phyloP scores from a whole-genome alignment of 2,329 filamentous ascomycete genomes.

The Eurotiales sp. region DNA sequence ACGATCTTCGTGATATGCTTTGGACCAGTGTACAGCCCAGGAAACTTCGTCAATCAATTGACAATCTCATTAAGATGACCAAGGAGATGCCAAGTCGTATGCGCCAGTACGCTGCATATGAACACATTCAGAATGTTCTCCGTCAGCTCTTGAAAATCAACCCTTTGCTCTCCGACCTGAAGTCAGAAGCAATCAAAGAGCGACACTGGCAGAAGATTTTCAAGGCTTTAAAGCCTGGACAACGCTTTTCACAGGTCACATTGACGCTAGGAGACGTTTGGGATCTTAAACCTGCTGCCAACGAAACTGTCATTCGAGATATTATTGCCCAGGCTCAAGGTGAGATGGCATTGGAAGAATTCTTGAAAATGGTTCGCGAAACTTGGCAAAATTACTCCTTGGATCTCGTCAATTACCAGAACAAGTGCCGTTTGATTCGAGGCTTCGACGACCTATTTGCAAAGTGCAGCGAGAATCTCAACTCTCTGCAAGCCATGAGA shows the following conservation, averaged over 20 bases:
- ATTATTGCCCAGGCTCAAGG: constrained; percentile 95
- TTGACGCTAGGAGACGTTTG: constrained; percentile 98
- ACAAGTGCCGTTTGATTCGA: constrained; percentile 93
- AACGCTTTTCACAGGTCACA: constrained; percentile 87
- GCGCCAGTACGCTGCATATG: constrained; percentile 99
- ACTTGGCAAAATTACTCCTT: constrained; percentile 94
- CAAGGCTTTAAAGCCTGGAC: constrained; percentile 87
- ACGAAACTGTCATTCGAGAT: constrained; percentile 81
- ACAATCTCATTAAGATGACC: constrained; percentile 92
- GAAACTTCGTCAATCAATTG: constrained; percentile 84
- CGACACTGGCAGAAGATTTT: constrained; percentile 98
- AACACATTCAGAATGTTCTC: constrained; percentile 90
- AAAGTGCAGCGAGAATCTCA: constrained; percentile 96
- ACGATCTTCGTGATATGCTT: constrained; percentile 84
- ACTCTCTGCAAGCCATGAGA: constrained; percentile 96
- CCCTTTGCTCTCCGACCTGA: constrained; percentile 78
- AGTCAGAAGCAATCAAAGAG: constrained; percentile 93
- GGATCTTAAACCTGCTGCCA: constrained; percentile 88
- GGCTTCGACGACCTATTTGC: constrained; percentile 98
- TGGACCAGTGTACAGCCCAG: constrained; percentile 96
- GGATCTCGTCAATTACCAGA: constrained; percentile 95
- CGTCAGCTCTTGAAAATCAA: constrained; percentile 90
- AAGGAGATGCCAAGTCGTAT: constrained; percentile 99
- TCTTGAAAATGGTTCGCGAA: constrained; percentile 91
- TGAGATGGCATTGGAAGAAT: constrained; percentile 97